phyloP scores from a whole-genome alignment of 495 filamentous ascomycete genomes.

The Tuber microsphaerosporum region DNA sequence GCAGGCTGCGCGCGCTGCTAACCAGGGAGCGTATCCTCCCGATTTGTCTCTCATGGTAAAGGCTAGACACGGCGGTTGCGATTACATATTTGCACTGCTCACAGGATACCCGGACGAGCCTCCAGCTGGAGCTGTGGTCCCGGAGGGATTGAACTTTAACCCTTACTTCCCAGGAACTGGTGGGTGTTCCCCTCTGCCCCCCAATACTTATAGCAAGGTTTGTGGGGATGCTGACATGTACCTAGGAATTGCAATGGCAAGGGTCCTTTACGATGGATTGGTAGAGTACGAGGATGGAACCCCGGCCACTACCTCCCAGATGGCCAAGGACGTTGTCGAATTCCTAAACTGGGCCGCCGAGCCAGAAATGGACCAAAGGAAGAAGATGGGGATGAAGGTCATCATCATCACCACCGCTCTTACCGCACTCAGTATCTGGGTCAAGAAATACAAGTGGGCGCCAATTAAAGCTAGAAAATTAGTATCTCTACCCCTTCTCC shows the following conservation, averaged over 20 bases:
- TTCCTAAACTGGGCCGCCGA: constrained; percentile 99
- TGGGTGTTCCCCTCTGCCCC: constrained; percentile 24
- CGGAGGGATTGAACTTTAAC: constrained; percentile 95
- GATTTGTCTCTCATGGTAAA: constrained; percentile 98
- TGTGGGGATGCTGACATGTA: constrained; percentile 10
- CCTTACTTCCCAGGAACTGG: constrained; percentile 98
- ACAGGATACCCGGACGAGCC: constrained; percentile 99
- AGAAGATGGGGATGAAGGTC: constrained; percentile 98
- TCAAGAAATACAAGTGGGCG: constrained; percentile 99
- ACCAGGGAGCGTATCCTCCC: constrained; percentile 94
- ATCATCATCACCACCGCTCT: constrained; percentile 68
- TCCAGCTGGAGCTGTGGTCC: constrained; percentile 73
- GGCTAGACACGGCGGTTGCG: constrained; percentile 91
- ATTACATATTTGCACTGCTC: constrained; percentile 94
- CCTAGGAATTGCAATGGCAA: constrained; percentile 89
- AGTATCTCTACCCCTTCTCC: constrained; percentile 8
- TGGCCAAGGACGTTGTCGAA: constrained; percentile 98
- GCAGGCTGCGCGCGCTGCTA: constrained; percentile 93
- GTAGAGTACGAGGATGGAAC: constrained; percentile 99
- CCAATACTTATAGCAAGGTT: neutral
- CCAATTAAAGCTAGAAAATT: constrained; percentile 92
- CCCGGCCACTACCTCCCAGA: constrained; percentile 88
- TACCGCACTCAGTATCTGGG: constrained; percentile 83
- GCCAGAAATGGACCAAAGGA: constrained; percentile 96
- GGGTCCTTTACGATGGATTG: constrained; percentile 92